Evolutionary conservation across 2,329 filamentous ascomycete genomes (phyloP).

Genomic region (Botryotinia convoluta): DNA sequence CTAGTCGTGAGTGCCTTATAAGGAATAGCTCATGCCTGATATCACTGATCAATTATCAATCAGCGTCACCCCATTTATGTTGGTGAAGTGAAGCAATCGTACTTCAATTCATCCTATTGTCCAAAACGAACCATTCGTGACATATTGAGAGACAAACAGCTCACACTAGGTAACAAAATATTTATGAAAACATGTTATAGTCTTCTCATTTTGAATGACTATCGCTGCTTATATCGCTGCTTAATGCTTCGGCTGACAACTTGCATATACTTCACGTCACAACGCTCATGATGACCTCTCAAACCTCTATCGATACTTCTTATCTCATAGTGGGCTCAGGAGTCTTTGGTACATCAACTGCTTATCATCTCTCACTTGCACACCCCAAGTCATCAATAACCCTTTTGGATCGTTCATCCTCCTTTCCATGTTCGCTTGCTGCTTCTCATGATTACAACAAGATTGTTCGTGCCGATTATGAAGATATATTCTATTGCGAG

Average conservation of each 20-base stretch:
- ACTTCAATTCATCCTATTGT: neutral
- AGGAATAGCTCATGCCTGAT: neutral
- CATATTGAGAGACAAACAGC: neutral
- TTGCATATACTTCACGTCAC: neutral
- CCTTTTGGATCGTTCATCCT: constrained; percentile 44
- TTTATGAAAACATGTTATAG: neutral
- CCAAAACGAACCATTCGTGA: neutral
- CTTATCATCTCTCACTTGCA: constrained; percentile 47
- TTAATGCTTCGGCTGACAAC: neutral
- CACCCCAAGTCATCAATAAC: constrained; percentile 42
- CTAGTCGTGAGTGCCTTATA: neutral
- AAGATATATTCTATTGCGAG: constrained; percentile 51
- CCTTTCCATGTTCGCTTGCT: constrained; percentile 42
- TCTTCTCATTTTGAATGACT: neutral
- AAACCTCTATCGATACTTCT: constrained; percentile 14
- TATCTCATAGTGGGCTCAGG: constrained; percentile 50
- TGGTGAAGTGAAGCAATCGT: neutral
- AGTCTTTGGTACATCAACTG: constrained; percentile 52
- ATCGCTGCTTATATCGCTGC: neutral
- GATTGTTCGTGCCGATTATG: constrained; percentile 57
- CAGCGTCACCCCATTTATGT: neutral
- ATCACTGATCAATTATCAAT: neutral
- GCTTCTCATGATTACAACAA: constrained; percentile 62
- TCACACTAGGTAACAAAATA: neutral
- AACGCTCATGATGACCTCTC: constrained; percentile 6